Percentiles rank a stretch among this genome's conserved stretches.
Evolutionary conservation across 768 basidiomycete species (phyloP).

Genomic region (Naganishia vaughanmartiniae): DNA sequence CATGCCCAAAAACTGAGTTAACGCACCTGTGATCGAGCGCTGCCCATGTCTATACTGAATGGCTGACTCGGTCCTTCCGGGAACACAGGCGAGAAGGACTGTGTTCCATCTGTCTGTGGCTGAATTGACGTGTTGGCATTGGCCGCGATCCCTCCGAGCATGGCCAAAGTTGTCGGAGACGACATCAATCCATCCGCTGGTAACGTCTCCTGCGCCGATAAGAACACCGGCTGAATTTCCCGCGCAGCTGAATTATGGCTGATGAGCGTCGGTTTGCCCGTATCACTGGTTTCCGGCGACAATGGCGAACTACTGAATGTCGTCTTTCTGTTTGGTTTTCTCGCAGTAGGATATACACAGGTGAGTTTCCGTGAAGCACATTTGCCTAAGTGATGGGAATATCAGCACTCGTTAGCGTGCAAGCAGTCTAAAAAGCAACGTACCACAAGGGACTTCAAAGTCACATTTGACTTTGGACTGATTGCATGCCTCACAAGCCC

Average conservation of each 20-base stretch:
- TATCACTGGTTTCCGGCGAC: background rate
- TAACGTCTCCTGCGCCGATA: background rate
- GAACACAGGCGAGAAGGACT: background rate
- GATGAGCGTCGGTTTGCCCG: background rate
- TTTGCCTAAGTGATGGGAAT: slow-evolving; percentile 13
- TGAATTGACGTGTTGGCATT: background rate
- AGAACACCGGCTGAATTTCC: background rate
- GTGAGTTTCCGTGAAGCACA: slow-evolving; percentile 19
- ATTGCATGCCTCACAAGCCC: slow-evolving; percentile 51
- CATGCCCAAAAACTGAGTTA: background rate
- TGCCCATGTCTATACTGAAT: background rate
- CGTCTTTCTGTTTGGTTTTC: slow-evolving; percentile 19
- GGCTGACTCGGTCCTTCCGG: background rate
- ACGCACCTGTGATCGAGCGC: background rate
- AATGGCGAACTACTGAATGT: background rate
- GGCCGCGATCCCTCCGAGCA: background rate
- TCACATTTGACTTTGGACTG: slow-evolving; percentile 50
- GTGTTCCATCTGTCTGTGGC: background rate
- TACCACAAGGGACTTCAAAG: slow-evolving; percentile 45
- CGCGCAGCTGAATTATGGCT: background rate
- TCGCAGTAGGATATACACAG: slow-evolving; percentile 19
- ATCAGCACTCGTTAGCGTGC: background rate
- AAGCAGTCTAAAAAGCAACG: background rate
- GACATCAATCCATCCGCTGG: background rate
- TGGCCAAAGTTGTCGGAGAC: background rate